These are phyloP conservation scores for Colletotrichum liaoningense DNA, from an alignment of 2,329 filamentous ascomycete genomes.

Conservation along the genomic window DNA sequence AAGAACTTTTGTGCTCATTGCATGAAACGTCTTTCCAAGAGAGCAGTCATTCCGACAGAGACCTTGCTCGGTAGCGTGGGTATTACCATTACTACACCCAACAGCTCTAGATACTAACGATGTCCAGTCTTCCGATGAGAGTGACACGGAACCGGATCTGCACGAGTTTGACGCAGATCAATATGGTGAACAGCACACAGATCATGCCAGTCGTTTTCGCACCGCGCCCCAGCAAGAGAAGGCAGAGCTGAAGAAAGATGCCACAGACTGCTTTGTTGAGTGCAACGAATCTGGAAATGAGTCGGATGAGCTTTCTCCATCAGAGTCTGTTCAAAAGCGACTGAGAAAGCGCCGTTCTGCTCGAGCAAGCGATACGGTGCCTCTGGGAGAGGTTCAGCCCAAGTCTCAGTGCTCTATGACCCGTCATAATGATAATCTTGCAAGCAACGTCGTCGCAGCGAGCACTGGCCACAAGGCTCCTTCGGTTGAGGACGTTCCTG, in stretches of 20 bases:
- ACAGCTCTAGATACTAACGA: neutral
- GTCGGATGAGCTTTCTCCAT: neutral
- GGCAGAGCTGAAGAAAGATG: neutral
- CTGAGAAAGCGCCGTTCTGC: conserved; percentile 10
- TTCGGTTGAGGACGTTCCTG: neutral
- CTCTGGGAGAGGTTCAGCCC: neutral
- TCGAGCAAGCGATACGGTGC: neutral
- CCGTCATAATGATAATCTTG: neutral
- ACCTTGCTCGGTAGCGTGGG: conserved; percentile 24
- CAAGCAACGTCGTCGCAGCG: neutral
- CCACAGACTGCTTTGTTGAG: neutral
- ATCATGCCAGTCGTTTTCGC: neutral
- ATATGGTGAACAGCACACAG: neutral
- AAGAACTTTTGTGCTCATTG: conserved; percentile 51
- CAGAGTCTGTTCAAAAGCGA: neutral
- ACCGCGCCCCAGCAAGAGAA: neutral
- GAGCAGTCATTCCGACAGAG: conserved; percentile 12
- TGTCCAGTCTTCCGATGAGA: conserved; percentile 28
- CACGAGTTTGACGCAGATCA: neutral
- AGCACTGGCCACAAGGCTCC: neutral
- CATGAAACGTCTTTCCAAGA: conserved; percentile 38
- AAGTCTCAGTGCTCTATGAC: neutral
- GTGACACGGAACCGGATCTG: neutral
- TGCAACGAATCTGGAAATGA: neutral
- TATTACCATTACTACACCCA: neutral